A percentile compares a stretch with the other conserved stretches of the same genome.
phyloP scores from a whole-genome alignment of 202 grass and related monocot genomes.

The Dendrocalamus latiflorus region DNA sequence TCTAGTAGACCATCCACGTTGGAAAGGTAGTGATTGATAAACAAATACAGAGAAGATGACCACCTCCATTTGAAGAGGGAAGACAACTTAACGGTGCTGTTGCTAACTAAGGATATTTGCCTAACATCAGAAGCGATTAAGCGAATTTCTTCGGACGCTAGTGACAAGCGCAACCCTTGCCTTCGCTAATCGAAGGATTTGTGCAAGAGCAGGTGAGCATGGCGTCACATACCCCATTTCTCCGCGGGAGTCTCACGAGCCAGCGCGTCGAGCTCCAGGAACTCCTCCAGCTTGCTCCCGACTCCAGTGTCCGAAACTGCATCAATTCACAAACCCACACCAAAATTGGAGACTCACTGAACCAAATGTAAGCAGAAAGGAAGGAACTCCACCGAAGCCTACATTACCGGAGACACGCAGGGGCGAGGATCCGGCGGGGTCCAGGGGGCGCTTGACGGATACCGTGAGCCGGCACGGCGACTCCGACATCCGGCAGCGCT shows the following conservation, averaged over 20 bases:
- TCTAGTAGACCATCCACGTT: neutral
- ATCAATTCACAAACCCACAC: neutral
- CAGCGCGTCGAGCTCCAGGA: constrained; percentile 35
- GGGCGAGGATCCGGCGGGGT: neutral
- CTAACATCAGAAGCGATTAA: neutral
- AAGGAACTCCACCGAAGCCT: neutral
- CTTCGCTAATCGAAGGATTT: neutral
- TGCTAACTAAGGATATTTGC: neutral
- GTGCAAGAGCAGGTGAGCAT: neutral
- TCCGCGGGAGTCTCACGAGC: constrained; percentile 15
- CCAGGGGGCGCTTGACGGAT: constrained; percentile 30
- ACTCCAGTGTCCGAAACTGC: constrained; percentile 76
- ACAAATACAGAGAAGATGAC: neutral
- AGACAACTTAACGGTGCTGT: neutral
- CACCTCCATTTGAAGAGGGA: neutral
- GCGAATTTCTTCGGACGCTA: neutral
- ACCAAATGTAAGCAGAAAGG: neutral
- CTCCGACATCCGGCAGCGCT: constrained; percentile 59
- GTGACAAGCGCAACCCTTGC: neutral
- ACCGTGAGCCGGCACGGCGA: constrained; percentile 60
- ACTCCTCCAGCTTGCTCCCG: constrained; percentile 67
- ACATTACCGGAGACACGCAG: constrained; percentile 48
- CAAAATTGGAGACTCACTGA: neutral
- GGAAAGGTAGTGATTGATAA: neutral
- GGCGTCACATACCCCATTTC: constrained; percentile 50